Percentiles rank a stretch among this genome's conserved stretches.
phyloP scores from a whole-genome alignment of 257 asterid species.

The Gentiana straminea region DNA sequence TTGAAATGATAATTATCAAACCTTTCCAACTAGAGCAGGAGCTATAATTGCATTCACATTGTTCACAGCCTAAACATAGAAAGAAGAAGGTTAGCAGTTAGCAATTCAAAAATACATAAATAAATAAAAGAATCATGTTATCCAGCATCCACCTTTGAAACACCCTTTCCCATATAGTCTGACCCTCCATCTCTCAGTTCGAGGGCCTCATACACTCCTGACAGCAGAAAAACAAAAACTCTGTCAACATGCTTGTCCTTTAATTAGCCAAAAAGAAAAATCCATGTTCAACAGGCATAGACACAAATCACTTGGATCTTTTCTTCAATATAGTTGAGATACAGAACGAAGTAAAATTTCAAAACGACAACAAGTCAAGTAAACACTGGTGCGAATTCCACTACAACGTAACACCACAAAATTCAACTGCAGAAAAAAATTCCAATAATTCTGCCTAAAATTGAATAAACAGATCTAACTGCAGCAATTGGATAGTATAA shows the following conservation, averaged over 20 bases:
- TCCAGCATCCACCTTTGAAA: slow-evolving; percentile 49
- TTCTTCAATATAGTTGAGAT: too few species aligned
- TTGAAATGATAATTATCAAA: slow-evolving; percentile 14
- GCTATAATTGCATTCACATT: slow-evolving; percentile 80
- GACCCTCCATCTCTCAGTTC: slow-evolving; percentile 97
- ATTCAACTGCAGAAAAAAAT: too few species aligned
- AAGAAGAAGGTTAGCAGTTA: background rate
- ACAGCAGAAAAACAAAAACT: background rate
- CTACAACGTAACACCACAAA: too few species aligned
- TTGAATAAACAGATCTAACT: too few species aligned
- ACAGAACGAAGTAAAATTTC: too few species aligned
- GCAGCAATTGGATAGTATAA: too few species aligned
- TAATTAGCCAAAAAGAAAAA: too few species aligned
- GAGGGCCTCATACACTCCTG: slow-evolving; percentile 96
- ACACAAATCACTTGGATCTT: too few species aligned
- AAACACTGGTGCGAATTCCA: too few species aligned
- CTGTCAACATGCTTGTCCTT: background rate
- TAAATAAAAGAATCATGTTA: background rate
- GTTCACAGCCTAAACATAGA: slow-evolving; percentile 52
- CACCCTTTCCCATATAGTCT: slow-evolving; percentile 98
- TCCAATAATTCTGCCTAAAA: too few species aligned
- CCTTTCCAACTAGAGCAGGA: slow-evolving; percentile 97
- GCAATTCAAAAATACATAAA: background rate
- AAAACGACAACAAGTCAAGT: too few species aligned
- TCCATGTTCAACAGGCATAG: too few species aligned